These are phyloP conservation scores for Trypanosoma scelopori DNA, from an alignment of 208 protist species.

Conservation along the genomic window DNA sequence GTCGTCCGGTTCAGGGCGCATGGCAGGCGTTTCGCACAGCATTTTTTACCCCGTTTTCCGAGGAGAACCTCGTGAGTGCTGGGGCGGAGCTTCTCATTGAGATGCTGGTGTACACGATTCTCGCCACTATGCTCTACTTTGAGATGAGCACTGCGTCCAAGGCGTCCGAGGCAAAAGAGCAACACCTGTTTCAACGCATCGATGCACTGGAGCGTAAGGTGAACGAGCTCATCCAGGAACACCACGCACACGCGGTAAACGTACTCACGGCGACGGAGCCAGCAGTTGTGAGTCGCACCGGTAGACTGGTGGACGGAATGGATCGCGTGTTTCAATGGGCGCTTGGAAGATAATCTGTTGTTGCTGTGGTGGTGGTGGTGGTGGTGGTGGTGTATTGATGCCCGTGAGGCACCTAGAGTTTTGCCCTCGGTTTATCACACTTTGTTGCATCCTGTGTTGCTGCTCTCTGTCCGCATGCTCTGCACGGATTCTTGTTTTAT, in stretches of 20 bases:
- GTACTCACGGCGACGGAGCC: slow-evolving; percentile 41
- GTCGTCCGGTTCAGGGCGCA: slow-evolving; percentile 62
- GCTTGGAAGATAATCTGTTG: no score
- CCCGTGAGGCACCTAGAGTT: no score
- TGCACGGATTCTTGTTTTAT: slow-evolving; percentile 8
- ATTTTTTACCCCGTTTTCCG: slow-evolving; percentile 68
- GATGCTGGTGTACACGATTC: slow-evolving; percentile 66
- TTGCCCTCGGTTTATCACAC: no score
- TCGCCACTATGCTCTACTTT: slow-evolving; percentile 59
- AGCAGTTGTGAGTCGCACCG: slow-evolving; percentile 20
- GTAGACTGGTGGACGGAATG: not conserved
- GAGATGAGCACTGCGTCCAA: slow-evolving; percentile 60
- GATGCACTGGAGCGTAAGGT: slow-evolving; percentile 76
- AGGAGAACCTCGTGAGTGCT: slow-evolving; percentile 68
- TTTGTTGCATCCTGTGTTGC: not conserved
- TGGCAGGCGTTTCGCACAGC: slow-evolving; percentile 73
- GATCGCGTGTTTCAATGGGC: not conserved
- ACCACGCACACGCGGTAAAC: slow-evolving; percentile 33
- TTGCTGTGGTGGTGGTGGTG: no score
- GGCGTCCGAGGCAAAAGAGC: slow-evolving; percentile 57
- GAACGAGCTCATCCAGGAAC: slow-evolving; percentile 54
- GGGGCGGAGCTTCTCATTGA: slow-evolving; percentile 83
- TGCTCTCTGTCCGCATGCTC: not conserved
- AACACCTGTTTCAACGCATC: slow-evolving; percentile 51
- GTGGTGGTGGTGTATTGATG: no score